Conservation (phyloP, 345 rosid species). For the Eucalyptus decipiens region DNA sequence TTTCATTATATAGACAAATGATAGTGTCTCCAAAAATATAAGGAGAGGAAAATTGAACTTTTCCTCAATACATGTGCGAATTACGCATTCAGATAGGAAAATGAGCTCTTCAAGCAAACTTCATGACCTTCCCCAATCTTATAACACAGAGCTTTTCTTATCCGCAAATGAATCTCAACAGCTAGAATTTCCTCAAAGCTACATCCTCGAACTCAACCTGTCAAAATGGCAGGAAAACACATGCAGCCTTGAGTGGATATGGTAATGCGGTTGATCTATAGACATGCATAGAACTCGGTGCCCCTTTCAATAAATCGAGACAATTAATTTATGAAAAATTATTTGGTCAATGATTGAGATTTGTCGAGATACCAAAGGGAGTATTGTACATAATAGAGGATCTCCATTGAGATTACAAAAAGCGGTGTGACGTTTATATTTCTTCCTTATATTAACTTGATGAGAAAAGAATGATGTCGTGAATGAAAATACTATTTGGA, state of each 20-base stretch:
- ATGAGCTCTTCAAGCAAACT: not conserved
- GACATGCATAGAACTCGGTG: too few relatives aligned
- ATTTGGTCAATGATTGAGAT: too few relatives aligned
- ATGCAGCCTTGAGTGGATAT: not conserved
- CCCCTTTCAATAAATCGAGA: too few relatives aligned
- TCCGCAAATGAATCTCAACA: not conserved
- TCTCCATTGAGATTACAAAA: too few relatives aligned
- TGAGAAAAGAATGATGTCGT: not conserved
- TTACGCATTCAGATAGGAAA: not conserved
- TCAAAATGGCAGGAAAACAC: too few relatives aligned
- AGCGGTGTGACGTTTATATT: fast-evolving
- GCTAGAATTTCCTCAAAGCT: not conserved
- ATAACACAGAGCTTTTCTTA: too few relatives aligned
- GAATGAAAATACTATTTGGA: not conserved
- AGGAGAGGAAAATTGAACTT: not conserved
- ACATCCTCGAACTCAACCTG: too few relatives aligned
- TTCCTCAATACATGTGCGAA: not conserved
- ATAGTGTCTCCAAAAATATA: not conserved
- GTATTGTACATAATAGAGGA: too few relatives aligned
- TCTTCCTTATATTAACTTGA: not conserved
- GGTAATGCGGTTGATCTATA: not conserved
- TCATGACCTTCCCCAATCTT: not conserved
- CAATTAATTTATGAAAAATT: too few relatives aligned
- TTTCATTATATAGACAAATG: not conserved
- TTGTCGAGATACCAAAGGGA: too few relatives aligned